Base-by-base conservation (phyloP, 2,329 filamentous ascomycete species). In the Colletotrichum trifolii region DNA sequence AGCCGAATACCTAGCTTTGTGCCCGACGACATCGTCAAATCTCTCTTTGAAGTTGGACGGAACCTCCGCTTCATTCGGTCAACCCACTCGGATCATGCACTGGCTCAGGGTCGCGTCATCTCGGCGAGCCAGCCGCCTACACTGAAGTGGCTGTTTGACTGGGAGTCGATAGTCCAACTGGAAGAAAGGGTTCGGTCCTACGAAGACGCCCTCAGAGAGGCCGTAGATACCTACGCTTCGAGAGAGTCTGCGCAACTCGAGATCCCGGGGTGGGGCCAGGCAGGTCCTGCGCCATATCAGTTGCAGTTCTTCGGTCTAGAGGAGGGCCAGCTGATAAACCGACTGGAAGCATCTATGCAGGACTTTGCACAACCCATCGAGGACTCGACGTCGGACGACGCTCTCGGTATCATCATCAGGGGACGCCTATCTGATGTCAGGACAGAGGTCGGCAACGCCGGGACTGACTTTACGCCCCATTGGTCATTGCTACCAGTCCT, bases 1-100 rank as follows among this genome's bases (percentile, higher is more conserved):
- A 80, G 85, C 35, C 86, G 86, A 67, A 88, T 96, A 78, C 92
- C 92, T 0, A 81, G 83, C 2, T 96, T 96, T 69, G 82, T 96
- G 48, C 85, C 89, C 0, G 75, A 81, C 6, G 92, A 96, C 62
- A 85, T 94, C 69, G 89, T 88, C 3, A 83, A 86, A 54, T 80
- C 83, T 6, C 87, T 96, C n/a, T 94, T 95, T 68, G 92, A 96
- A 73, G 91, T 89, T 4, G 93, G 92, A 4, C 87, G 86, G 70
- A 95, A 91, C 73, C 77, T 97, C 52, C 87, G 91, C 8, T 88
- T 96, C 58, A 81, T 97, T 52, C 86, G 88, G 69, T 79, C 82
- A 25, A 88, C 91, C 69, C 91, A 96, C 73, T 85, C 91, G 6
- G 81, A 88, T 2, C 91, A 96, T 73, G 88, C 90, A 0, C 79